A percentile compares a stretch with the other conserved stretches of the same genome.
Conservation (phyloP, 768 basidiomycete species). For the Megacollybia marginata region DNA sequence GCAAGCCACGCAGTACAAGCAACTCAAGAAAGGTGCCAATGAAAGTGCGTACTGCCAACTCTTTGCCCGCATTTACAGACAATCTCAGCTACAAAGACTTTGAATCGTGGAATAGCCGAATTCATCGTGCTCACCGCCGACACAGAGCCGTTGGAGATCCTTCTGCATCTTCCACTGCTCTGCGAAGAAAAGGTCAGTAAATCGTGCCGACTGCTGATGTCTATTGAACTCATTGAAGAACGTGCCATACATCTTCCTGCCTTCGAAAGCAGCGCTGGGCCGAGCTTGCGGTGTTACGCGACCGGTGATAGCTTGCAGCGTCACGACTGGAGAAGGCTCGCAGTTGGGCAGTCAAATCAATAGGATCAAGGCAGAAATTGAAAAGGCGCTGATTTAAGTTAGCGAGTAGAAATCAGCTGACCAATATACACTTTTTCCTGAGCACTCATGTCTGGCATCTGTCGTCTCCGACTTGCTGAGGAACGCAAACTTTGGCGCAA, state of each 20-base stretch:
- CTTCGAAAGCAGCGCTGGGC: constrained; percentile 91
- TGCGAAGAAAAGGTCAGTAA: constrained; percentile 90
- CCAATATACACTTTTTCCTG: too few relatives aligned
- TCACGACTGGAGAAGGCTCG: constrained; percentile 93
- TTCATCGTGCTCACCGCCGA: constrained; percentile 96
- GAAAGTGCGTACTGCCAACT: constrained; percentile 55
- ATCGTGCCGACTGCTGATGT: neutral
- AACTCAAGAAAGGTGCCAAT: constrained; percentile 98
- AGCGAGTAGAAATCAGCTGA: too few relatives aligned
- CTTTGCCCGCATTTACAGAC: neutral
- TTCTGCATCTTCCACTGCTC: constrained; percentile 92
- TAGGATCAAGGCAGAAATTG: constrained; percentile 76
- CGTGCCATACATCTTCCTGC: constrained; percentile 93
- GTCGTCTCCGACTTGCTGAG: constrained; percentile 86
- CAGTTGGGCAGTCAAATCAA: constrained; percentile 87
- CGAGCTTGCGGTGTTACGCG: constrained; percentile 94
- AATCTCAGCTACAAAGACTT: constrained; percentile 83
- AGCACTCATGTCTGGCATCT: constrained; percentile 76
- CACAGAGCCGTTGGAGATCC: constrained; percentile 95
- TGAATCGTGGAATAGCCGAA: constrained; percentile 96
- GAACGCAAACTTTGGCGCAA: constrained; percentile 99
- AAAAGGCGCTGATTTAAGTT: constrained; percentile 48
- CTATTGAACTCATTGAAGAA: constrained; percentile 44
- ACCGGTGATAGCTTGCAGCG: constrained; percentile 90
- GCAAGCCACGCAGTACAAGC: constrained; percentile 95